Evolutionary conservation across 2,329 filamentous ascomycete species (phyloP).

Genomic region (Aspergillus terreus): DNA sequence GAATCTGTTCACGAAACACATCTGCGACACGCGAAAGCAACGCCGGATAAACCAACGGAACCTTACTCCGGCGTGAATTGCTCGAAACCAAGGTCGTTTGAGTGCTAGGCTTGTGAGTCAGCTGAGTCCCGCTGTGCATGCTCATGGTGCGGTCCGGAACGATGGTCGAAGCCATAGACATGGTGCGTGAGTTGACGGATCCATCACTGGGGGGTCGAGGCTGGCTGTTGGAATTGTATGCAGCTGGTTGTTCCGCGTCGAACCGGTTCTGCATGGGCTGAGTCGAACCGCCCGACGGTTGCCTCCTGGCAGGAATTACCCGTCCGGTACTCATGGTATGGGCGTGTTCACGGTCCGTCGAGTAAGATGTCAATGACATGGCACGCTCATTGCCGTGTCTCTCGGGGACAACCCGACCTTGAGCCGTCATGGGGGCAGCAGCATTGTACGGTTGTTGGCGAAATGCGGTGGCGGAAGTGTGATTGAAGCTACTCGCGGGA

Average conservation of each 20-base stretch:
- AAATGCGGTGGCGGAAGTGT: slow-evolving; percentile 69
- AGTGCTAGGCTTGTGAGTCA: slow-evolving; percentile 49
- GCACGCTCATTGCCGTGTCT: slow-evolving; percentile 88
- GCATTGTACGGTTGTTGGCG: slow-evolving; percentile 70
- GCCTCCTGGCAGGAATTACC: slow-evolving; percentile 74
- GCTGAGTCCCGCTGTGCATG: slow-evolving; percentile 46
- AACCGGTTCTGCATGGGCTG: slow-evolving; percentile 18
- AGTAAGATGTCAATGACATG: slow-evolving; percentile 91
- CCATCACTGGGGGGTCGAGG: slow-evolving; percentile 43
- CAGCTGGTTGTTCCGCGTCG: slow-evolving; percentile 52
- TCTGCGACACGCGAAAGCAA: slow-evolving; percentile 89
- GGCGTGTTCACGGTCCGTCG: slow-evolving; percentile 69
- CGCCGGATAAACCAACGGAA: slow-evolving; percentile 90
- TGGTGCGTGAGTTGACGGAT: slow-evolving; percentile 57
- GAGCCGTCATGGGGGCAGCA: slow-evolving; percentile 72
- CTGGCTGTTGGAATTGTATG: slow-evolving; percentile 28
- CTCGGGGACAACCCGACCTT: slow-evolving; percentile 87
- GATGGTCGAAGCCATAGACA: slow-evolving; percentile 82
- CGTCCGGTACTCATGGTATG: slow-evolving; percentile 87
- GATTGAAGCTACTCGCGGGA: slow-evolving; percentile 59
- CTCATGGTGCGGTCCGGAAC: slow-evolving; percentile 58
- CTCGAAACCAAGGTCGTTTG: slow-evolving; percentile 54
- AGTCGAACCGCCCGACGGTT: slow-evolving; percentile 50
- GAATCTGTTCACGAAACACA: slow-evolving; percentile 85
- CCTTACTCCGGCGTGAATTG: slow-evolving; percentile 59